Evolutionary conservation across 2,329 filamentous ascomycete genomes (phyloP), one percentile per base, ranked within the genome.

Genomic region (Fusarium piperis): DNA sequence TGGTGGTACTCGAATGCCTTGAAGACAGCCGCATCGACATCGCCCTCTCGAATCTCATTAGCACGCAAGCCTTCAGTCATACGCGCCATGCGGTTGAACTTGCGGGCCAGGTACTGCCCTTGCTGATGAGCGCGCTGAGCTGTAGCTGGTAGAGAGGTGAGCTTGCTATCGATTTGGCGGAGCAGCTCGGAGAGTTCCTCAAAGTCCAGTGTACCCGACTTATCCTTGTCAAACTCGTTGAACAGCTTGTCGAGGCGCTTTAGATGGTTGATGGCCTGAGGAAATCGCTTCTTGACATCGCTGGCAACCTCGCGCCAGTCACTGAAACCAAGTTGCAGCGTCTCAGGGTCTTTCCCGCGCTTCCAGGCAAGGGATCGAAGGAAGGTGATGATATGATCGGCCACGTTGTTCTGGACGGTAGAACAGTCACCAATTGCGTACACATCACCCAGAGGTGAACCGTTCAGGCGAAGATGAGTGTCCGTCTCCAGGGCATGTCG

Each of bases 71-170:
- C 95, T 0, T 93, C 91, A 0, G 92, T 88, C 1, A 93, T 89
- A 35, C 92, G 90, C 0, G 95, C 92, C 74, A 98, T 88, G 82
- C 95, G 95, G 84, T 97, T 98, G 84, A 99, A 92, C 82, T 99
- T 99, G 67, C 92, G 90, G 6, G 92, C 96, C 0, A 99, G 90
- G 80, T 99, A 99, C 71, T 92, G 87, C 30, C 96, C 96, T 82
- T 99, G 96, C 81, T 99, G 96, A 78, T 99, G 94, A 15, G 96
- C 96, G 68, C 96, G 92, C 82, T 99, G 96, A 1, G 97, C 96
- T 0, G 96, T 99, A 3, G 97, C 96, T 0, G 96, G 96, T 2
- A 99, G 87, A 30, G 93, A 97, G 1, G 96, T 99, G 28, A 99
- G 89, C 82, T 98, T 98, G 79, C 87, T 92, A 83, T 99, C 97